Evolutionary conservation across 805 yeast genomes (phyloP).

Genomic region (Kregervanrija fluxuum): DNA sequence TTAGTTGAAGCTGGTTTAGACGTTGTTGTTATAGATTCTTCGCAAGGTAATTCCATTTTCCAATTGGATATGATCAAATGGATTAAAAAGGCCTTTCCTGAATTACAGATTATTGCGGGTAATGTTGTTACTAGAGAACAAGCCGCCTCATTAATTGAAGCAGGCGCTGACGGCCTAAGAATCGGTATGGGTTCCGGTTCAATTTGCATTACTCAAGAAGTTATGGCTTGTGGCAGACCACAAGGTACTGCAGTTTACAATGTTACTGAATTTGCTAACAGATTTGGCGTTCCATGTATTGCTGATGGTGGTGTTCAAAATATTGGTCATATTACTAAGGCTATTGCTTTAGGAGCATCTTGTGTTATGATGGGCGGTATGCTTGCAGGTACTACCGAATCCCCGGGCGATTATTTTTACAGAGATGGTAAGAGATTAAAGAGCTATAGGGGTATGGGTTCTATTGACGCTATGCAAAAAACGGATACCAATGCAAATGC

Average conservation of each 20-base stretch:
- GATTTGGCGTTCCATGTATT: conserved; percentile 96
- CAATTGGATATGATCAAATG: conserved; percentile 90
- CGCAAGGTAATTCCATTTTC: conserved; percentile 96
- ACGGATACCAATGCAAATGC: conserved; percentile 89
- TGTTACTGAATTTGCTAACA: conserved; percentile 88
- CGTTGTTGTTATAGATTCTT: conserved; percentile 90
- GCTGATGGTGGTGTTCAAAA: conserved; percentile 99
- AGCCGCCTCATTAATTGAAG: conserved; percentile 89
- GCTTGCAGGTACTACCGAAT: conserved; percentile 96
- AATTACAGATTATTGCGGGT: conserved; percentile 90
- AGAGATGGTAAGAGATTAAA: conserved; percentile 97
- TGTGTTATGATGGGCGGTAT: conserved; percentile 99
- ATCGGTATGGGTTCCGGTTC: conserved; percentile 99
- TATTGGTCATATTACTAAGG: conserved; percentile 97
- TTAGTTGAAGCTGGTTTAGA: conserved; percentile 95
- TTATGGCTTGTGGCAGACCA: conserved; percentile 99
- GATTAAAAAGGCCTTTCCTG: conserved; percentile 76
- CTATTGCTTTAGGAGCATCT: conserved; percentile 94
- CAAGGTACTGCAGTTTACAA: conserved; percentile 98
- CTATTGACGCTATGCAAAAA: conserved; percentile 96
- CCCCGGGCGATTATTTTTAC: conserved; percentile 97
- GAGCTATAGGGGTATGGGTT: conserved; percentile 99
- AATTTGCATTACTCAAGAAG: conserved; percentile 98
- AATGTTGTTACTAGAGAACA: conserved; percentile 98
- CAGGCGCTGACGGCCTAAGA: conserved; percentile 97